These are phyloP conservation scores for Vanrija humicola DNA, from an alignment of 1,284 basidiomycete genomes.

Conservation along the genomic window DNA sequence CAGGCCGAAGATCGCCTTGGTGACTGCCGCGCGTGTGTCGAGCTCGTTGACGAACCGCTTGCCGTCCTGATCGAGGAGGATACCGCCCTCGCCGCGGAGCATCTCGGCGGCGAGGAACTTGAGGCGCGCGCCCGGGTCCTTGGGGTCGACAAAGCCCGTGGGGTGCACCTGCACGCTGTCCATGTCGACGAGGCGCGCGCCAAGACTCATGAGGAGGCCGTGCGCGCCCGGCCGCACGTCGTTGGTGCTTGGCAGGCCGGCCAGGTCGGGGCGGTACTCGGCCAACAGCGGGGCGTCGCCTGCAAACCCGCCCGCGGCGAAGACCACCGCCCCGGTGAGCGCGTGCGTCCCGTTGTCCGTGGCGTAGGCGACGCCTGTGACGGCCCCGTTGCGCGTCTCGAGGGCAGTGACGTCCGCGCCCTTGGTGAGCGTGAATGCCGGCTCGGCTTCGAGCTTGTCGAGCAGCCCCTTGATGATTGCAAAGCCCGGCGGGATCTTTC, in stretches of 20 bases:
- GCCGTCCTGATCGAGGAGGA: slow-evolving; percentile 2
- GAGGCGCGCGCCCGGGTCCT: not conserved
- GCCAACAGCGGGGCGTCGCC: slow-evolving; percentile 6
- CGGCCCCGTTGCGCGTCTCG: not conserved
- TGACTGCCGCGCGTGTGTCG: not conserved
- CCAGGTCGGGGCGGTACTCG: slow-evolving; percentile 11
- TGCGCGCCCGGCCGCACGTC: slow-evolving; percentile 4
- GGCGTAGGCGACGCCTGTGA: not conserved
- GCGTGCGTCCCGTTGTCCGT: not conserved
- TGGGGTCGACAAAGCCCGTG: slow-evolving; percentile 10
- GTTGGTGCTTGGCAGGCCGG: slow-evolving; percentile 12
- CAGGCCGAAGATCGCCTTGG: not conserved
- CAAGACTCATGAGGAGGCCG: slow-evolving; percentile 2
- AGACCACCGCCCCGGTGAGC: slow-evolving; percentile 4
- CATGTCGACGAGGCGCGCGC: slow-evolving; percentile 11
- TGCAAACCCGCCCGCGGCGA: slow-evolving; percentile 14
- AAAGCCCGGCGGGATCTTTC: slow-evolving; percentile 9
- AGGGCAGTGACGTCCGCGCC: slow-evolving; percentile 4
- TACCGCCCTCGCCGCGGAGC: slow-evolving; percentile 11
- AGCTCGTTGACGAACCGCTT: slow-evolving; percentile 10
- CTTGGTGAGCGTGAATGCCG: slow-evolving; percentile 4
- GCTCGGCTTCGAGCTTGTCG: slow-evolving; percentile 3
- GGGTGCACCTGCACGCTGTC: slow-evolving; percentile 16
- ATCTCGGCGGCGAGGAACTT: slow-evolving; percentile 14
- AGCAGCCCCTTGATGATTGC: slow-evolving; percentile 10